Base-by-base conservation (phyloP, 192 early-diverging fungal species). In the Haplosporangium gracile region DNA sequence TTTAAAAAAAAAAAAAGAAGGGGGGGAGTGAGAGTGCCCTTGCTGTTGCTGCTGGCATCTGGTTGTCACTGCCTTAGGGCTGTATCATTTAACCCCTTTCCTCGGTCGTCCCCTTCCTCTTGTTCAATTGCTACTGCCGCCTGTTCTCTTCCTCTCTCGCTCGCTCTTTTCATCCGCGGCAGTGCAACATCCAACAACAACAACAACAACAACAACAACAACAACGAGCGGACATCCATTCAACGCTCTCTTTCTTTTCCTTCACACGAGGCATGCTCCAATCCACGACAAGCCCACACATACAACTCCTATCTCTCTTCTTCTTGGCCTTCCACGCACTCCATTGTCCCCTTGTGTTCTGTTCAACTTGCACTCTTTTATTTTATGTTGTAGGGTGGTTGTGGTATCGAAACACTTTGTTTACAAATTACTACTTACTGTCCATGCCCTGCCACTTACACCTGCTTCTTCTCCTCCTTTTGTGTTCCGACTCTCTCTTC, bases 11-110 rank as follows among this genome's bases (percentile, higher is more conserved):
- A 29, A 34, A 11, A 32, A 32, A 24, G 11, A 32, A 15, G 0
- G 32, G 11, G 60, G 26, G 60, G 60, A 65, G 60, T 65, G 60
- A 65, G 60, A 65, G 60, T 65, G 60, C 26, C 60, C 26, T 65
- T 15, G 10, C 43, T 45, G 11, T 15, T 45, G 57, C 55, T 60
- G 55, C 43, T 13, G 43, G 11, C 0, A 45, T 0, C 43, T 45
- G 49, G 49, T 22, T 51, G 49, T 51, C 49, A 51, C 49, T 51
- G 49, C 49, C 49, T 18, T 2, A 20, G 15, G 47, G 47, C 2
- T 0, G 47, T 57, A 26, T 5, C 55, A 3, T 24, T 16, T 26
- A 49, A 1, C 47, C 16, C 47, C 47, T 16, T 49, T 49, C 4
- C 47, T 49, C 36, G 36, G 36, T 36, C n/a, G n/a, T 49, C 47